Conservation (phyloP, 257 asterid species). For the Sherardia arvensis region DNA sequence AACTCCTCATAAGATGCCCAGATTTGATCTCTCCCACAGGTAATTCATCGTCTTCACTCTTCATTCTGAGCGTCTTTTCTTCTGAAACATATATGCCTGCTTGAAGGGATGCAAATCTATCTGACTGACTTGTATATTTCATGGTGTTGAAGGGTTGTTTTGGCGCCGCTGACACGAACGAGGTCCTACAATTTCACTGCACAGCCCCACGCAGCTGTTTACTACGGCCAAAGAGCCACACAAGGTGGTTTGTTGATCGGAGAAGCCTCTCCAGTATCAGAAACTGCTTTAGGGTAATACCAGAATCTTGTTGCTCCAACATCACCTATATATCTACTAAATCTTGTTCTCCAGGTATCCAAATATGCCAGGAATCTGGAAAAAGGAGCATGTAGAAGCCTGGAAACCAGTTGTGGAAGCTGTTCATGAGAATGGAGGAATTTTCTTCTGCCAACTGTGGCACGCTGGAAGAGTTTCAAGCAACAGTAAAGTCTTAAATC, state of each 20-base stretch:
- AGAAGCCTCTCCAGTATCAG: constrained; percentile 37
- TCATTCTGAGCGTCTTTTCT: background rate
- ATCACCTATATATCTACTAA: no score
- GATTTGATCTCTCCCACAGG: constrained; percentile 8
- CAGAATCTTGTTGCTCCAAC: no score
- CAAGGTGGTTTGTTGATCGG: constrained; percentile 31
- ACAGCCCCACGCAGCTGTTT: constrained; percentile 34
- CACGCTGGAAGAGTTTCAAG: constrained; percentile 43
- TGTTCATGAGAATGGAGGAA: constrained; percentile 35
- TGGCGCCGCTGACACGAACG: constrained; percentile 34
- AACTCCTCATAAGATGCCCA: constrained; percentile 2
- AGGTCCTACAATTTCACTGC: constrained; percentile 33
- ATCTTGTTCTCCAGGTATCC: background rate
- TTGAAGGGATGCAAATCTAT: no score
- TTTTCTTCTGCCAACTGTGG: constrained; percentile 44
- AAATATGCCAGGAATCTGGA: constrained; percentile 33
- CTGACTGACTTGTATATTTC: background rate
- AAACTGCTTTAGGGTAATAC: constrained; percentile 7
- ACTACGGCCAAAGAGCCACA: constrained; percentile 37
- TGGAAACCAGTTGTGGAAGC: constrained; percentile 50
- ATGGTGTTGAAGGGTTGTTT: constrained; percentile 16
- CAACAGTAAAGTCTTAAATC: constrained; percentile 12
- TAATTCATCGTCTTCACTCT: background rate
- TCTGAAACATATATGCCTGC: background rate
- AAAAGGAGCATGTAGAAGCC: constrained; percentile 33